Conservation (phyloP, 1,284 basidiomycete genomes). For the Mycena sp. region DNA sequence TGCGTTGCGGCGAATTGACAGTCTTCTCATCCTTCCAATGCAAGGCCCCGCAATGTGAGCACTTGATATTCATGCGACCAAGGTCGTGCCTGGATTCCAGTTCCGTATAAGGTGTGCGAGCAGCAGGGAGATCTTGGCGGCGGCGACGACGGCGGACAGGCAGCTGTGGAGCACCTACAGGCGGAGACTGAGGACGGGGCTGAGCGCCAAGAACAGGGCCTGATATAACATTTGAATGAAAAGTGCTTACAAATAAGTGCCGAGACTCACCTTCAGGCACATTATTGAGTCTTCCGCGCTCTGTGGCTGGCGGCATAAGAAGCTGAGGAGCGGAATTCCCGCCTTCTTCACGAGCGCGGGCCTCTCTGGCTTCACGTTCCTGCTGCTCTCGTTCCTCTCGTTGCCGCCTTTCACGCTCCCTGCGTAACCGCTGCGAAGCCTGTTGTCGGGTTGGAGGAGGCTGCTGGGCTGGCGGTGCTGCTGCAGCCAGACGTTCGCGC, state of each 20-base stretch:
- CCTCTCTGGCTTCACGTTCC: constrained; percentile 2
- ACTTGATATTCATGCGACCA: constrained; percentile 35
- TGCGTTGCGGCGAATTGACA: background rate
- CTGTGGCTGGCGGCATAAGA: background rate
- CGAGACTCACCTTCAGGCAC: too few relatives aligned
- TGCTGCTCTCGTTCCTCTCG: too few relatives aligned
- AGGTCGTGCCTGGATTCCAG: constrained; percentile 21
- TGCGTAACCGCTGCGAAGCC: background rate
- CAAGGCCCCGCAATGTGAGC: constrained; percentile 34
- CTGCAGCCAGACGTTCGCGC: background rate
- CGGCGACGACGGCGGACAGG: background rate
- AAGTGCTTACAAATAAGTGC: too few relatives aligned
- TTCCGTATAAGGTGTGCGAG: constrained; percentile 13
- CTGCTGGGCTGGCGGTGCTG: background rate
- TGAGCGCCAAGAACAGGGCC: too few relatives aligned
- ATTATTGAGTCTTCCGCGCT: too few relatives aligned
- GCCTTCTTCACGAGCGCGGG: background rate
- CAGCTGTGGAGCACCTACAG: too few relatives aligned
- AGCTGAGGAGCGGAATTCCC: too few relatives aligned
- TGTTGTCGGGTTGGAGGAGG: background rate
- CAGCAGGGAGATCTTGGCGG: background rate
- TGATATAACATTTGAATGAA: too few relatives aligned
- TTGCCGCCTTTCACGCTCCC: too few relatives aligned
- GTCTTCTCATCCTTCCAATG: constrained; percentile 37
- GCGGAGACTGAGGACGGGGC: too few relatives aligned